Percentiles rank a stretch among this genome's conserved stretches.
Conservation (phyloP, 441 rosid genomes). For the Adansonia gregorii region DNA sequence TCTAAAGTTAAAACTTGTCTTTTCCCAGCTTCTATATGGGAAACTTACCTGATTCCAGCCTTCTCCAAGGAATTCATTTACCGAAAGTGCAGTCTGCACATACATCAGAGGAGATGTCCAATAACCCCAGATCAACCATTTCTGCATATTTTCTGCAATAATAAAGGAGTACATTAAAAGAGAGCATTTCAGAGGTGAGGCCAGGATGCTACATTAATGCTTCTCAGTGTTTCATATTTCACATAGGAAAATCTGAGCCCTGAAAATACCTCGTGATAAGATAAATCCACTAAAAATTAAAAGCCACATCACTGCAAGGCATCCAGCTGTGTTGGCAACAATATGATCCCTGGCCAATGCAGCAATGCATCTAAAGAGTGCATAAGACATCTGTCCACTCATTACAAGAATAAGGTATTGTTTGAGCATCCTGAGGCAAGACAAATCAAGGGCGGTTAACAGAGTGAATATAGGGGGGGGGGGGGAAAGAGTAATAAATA, state of each 20-base stretch:
- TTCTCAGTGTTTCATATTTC: neutral
- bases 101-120: conserved; percentile 74
- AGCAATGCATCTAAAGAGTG: conserved; percentile 56
- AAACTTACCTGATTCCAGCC: conserved; percentile 57
- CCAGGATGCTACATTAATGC: neutral
- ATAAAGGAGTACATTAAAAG: neutral
- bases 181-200: too few relatives aligned
- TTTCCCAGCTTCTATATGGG: neutral
- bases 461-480: neutral
- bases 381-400: conserved; percentile 61
- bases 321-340: conserved; percentile 62
- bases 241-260: neutral
- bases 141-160: conserved; percentile 50
- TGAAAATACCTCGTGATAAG: conserved; percentile 50
- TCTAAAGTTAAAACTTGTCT: neutral
- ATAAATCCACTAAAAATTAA: conserved; percentile 64
- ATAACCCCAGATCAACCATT: conserved; percentile 78
- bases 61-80: conserved; percentile 66
- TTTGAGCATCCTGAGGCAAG: conserved; percentile 52
- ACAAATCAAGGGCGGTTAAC: conserved; percentile 18
- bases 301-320: conserved; percentile 51
- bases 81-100: conserved; percentile 60
- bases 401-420: conserved; percentile 56
- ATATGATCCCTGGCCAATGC: conserved; percentile 60
- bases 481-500: neutral